Percentiles rank a stretch among this genome's conserved stretches.
These are phyloP conservation scores for Bisporella sp. DNA, from an alignment of 2,329 filamentous ascomycete genomes.

Conservation along the genomic window DNA sequence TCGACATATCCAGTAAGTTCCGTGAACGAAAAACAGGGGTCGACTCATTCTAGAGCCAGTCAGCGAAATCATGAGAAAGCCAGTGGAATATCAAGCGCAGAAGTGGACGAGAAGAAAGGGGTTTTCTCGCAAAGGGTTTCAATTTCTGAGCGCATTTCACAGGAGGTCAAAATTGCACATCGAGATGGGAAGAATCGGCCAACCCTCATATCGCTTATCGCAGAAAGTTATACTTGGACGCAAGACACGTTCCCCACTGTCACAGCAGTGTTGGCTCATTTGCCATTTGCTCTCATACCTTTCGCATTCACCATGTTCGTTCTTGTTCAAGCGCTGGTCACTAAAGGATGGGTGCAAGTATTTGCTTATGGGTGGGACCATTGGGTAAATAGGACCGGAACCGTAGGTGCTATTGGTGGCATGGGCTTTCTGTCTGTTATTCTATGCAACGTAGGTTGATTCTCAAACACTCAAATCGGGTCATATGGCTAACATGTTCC, in stretches of 20 bases:
- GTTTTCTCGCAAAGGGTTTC: background rate
- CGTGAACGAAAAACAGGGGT: slow-evolving; percentile 12
- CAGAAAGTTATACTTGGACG: slow-evolving; percentile 45
- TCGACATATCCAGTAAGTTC: slow-evolving; percentile 11
- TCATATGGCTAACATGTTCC: background rate
- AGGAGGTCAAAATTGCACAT: background rate
- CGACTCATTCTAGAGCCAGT: slow-evolving; percentile 1
- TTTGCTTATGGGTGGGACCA: slow-evolving; percentile 70
- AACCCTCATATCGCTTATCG: slow-evolving; percentile 46
- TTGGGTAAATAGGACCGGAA: slow-evolving; percentile 64
- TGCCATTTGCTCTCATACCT: slow-evolving; percentile 62
- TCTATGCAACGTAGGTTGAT: slow-evolving; percentile 59
- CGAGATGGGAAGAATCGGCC: slow-evolving; percentile 17
- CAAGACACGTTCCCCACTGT: slow-evolving; percentile 67
- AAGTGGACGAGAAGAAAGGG: slow-evolving; percentile 15
- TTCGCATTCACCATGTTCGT: slow-evolving; percentile 72
- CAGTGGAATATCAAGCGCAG: slow-evolving; percentile 6
- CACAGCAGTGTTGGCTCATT: slow-evolving; percentile 55
- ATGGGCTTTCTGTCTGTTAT: slow-evolving; percentile 69
- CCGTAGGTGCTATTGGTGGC: slow-evolving; percentile 59
- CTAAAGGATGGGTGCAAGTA: slow-evolving; percentile 67
- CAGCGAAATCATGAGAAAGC: background rate
- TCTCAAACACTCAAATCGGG: no score
- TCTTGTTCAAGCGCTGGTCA: slow-evolving; percentile 64
- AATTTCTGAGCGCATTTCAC: slow-evolving; percentile 5